These are phyloP conservation scores for Limtongozyma cylindracea DNA, from an alignment of 805 yeast species.

Conservation along the genomic window DNA sequence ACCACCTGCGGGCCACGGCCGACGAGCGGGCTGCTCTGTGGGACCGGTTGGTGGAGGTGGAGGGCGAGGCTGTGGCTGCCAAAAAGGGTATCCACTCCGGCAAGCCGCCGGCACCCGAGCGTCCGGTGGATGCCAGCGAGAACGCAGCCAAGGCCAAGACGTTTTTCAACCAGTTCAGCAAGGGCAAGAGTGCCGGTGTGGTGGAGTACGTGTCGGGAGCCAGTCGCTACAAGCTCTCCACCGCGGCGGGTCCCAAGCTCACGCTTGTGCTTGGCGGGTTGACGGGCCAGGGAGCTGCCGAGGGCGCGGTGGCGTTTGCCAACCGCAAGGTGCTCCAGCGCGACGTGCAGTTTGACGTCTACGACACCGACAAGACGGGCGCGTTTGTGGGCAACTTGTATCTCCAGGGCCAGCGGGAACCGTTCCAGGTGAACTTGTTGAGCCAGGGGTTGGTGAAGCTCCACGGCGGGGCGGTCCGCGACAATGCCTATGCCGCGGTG, in stretches of 20 bases:
- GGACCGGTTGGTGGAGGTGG: constrained; percentile 55
- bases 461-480: constrained; percentile 38
- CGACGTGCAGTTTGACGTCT: constrained; percentile 44
- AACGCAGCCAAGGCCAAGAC: constrained; percentile 46
- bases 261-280: constrained; percentile 61
- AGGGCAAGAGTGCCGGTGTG: constrained; percentile 31
- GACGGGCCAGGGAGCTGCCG: constrained; percentile 12
- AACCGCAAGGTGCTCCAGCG: constrained; percentile 37
- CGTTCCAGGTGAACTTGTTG: constrained; percentile 31
- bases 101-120: too few species aligned
- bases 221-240: constrained; percentile 34
- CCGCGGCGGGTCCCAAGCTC: constrained; percentile 51
- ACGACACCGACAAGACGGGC: constrained; percentile 52
- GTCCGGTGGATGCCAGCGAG: constrained; percentile 65
- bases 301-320: constrained; percentile 26
- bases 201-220: constrained; percentile 54
- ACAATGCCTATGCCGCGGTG: constrained; percentile 25
- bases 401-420: too few species aligned
- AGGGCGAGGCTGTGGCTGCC: constrained; percentile 25
- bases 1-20: constrained; percentile 47
- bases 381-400: constrained; percentile 56
- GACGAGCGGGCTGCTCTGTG: constrained; percentile 47
- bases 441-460: constrained; percentile 36
- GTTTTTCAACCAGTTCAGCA: constrained; percentile 43
- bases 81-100: constrained; percentile 42